phyloP scores from a whole-genome alignment of 2,329 filamentous ascomycete genomes.

The Trichoderma gracile region DNA sequence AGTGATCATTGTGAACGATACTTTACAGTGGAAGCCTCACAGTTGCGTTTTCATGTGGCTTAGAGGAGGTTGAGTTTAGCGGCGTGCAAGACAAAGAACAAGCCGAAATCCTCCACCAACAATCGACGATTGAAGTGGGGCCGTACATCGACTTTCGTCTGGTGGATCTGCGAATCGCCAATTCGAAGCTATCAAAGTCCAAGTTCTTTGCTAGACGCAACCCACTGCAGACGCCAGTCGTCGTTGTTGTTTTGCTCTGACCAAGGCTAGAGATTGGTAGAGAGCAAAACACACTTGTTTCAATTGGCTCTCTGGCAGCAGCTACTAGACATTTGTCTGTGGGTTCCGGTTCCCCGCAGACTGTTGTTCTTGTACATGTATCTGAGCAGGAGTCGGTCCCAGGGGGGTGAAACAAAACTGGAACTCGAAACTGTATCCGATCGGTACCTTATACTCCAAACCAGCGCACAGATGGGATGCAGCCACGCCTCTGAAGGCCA shows the following conservation, averaged over 20 bases:
- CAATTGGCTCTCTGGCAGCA: background rate
- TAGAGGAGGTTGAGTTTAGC: background rate
- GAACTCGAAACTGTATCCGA: background rate
- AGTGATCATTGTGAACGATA: background rate
- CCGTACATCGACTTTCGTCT: background rate
- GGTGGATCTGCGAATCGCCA: constrained; percentile 2
- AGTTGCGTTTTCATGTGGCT: background rate
- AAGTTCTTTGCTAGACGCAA: background rate
- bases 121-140: constrained; percentile 17
- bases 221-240: background rate
- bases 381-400: constrained; percentile 14
- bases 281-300: background rate
- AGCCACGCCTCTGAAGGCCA: background rate
- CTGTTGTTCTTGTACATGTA: background rate
- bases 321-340: background rate
- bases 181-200: background rate
- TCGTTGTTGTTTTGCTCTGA: background rate
- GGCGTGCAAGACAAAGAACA: background rate
- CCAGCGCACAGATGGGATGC: background rate
- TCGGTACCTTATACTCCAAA: background rate
- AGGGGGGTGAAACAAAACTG: constrained; percentile 15
- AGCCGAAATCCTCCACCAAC: background rate
- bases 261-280: background rate
- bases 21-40: background rate
- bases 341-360: background rate